Evolutionary conservation across 2,329 filamentous ascomycete species (phyloP), one percentile per base, ranked within the genome.

Genomic region (Trematosphaeria pertusa): DNA sequence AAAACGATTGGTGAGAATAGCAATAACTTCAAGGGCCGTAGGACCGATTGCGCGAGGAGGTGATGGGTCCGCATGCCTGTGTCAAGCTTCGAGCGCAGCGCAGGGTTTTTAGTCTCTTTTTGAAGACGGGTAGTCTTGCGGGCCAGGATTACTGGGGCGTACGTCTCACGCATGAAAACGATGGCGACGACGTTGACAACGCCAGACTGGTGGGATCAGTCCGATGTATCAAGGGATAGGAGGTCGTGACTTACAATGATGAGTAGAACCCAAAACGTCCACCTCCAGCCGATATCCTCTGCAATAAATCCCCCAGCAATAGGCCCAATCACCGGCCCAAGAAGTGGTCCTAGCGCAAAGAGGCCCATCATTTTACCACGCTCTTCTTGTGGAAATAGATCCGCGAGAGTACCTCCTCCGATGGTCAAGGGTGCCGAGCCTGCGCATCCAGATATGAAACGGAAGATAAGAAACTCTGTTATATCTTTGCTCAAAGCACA

Each of bases 71-170:
- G 8, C 87, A 82, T 35, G 22, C 82, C 68, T 48, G 87, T 78
- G 62, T 87, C 84, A 54, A 55, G 46, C 70, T 65, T 56, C 61
- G 82, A 88, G 87, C 89, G 93, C 78, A 87, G 93, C 30, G 87
- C 76, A 4, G 82, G 77, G 21, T 55, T 73, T 69, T 43, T 58
- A 53, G 81, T 87, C 52, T 89, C 84, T 65, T 86, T 86, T 31
- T 89, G 81, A 54, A 83, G 69, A 32, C 77, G 78, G 0, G 81
- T 83, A 0, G 88, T 68, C 87, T 52, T 55, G 61, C 87, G 88
- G 30, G 76, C 75, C 60, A 95, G 75, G 18, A 96, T 79, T 0
- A 80, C 78, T 0, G 91, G 89, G 0, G 84, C 81, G 60, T 95
- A 95, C 0, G 89, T 93, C 72, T 96, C 91, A 50, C 82, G 82